These are phyloP conservation scores for Myxozyma melibiosi DNA, from an alignment of 805 yeast genomes.

Conservation along the genomic window DNA sequence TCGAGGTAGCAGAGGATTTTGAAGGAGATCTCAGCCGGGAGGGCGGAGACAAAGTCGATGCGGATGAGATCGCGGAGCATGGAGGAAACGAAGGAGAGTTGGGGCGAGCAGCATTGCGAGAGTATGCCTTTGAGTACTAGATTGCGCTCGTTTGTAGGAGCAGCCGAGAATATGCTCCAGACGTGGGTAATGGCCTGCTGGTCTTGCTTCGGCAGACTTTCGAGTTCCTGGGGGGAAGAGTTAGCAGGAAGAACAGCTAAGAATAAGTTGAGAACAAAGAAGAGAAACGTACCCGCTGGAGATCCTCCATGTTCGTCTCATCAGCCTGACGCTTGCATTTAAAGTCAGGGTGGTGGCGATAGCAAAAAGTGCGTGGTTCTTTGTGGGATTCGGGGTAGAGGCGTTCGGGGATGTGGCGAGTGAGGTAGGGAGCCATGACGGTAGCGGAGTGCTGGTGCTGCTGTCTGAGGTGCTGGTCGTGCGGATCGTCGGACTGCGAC, in stretches of 20 bases:
- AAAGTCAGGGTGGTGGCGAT: conserved; percentile 89
- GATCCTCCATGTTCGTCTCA: conserved; percentile 60
- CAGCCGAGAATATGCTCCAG: conserved; percentile 80
- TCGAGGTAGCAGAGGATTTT: conserved; percentile 87
- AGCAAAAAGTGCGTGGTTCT: conserved; percentile 59
- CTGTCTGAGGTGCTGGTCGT: background rate
- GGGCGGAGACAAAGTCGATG: conserved; percentile 81
- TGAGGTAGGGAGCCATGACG: conserved; percentile 28
- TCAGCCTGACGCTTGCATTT: conserved; percentile 72
- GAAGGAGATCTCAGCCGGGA: conserved; percentile 83
- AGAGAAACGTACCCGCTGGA: conserved; percentile 50
- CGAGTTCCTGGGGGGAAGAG: conserved; percentile 45
- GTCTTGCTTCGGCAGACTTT: conserved; percentile 56
- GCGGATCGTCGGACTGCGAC: conserved; percentile 1
- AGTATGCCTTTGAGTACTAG: conserved; percentile 81
- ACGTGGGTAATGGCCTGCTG: conserved; percentile 77
- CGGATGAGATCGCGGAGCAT: conserved; percentile 78
- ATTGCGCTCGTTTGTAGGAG: conserved; percentile 68
- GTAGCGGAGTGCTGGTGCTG: background rate
- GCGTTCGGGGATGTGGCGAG: conserved; percentile 29
- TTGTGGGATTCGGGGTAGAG: conserved; percentile 31
- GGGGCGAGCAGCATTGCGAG: conserved; percentile 93
- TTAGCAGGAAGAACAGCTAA: conserved; percentile 34
- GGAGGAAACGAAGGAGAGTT: conserved; percentile 78
- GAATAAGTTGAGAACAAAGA: conserved; percentile 39